Conservation (phyloP, 202 grass and related monocot species). For the Dendrocalamus latiflorus region DNA sequence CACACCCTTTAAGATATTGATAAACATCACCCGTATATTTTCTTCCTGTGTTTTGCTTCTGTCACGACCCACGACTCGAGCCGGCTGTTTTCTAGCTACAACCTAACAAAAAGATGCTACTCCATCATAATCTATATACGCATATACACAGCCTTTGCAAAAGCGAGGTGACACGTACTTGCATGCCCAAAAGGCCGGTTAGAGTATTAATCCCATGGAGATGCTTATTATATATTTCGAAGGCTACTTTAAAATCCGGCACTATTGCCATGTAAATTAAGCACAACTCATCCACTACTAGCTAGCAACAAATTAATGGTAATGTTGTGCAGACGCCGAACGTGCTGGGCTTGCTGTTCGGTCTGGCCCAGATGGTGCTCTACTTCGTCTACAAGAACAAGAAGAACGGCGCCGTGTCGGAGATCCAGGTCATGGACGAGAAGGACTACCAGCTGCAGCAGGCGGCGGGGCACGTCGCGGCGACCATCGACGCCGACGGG, state of each 20-base stretch:
- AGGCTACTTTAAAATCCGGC: background rate
- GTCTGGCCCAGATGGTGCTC: constrained; percentile 70
- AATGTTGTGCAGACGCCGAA: constrained; percentile 52
- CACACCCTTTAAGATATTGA: no score
- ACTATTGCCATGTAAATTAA: background rate
- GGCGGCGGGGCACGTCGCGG: background rate
- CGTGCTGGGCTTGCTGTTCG: constrained; percentile 65
- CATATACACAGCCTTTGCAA: background rate
- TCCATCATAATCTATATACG: background rate
- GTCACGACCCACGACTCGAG: background rate
- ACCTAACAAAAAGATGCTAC: constrained; percentile 28
- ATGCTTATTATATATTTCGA: background rate
- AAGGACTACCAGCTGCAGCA: constrained; percentile 17
- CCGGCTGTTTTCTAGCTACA: constrained; percentile 21
- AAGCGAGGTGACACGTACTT: constrained; percentile 14
- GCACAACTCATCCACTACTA: background rate
- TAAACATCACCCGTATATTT: no score
- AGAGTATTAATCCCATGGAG: background rate
- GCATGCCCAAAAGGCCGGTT: background rate
- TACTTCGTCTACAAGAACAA: constrained; percentile 76
- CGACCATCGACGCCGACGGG: background rate
- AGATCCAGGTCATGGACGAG: constrained; percentile 16
- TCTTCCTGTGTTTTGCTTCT: background rate
- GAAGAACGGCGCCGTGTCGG: constrained; percentile 53
- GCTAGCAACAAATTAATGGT: background rate